Conservation (phyloP, 1,284 basidiomycete species). For the Naganishia sp. region DNA sequence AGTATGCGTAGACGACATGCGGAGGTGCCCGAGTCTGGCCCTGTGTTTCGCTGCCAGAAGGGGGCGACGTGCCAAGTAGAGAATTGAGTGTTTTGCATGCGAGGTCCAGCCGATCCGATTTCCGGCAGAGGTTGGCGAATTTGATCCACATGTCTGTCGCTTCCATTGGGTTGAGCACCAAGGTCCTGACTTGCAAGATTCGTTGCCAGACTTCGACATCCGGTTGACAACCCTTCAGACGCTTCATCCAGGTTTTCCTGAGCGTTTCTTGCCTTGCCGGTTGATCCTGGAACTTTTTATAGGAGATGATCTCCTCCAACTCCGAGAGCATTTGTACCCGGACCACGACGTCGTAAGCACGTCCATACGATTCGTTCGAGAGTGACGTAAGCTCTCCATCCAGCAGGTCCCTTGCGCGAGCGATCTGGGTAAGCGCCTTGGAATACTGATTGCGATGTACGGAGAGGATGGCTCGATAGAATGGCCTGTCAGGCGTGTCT, state of each 20-base stretch:
- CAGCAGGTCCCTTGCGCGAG: constrained; percentile 88
- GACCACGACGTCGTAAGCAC: constrained; percentile 95
- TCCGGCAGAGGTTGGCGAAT: constrained; percentile 83
- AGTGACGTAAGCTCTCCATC: constrained; percentile 91
- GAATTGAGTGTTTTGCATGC: constrained; percentile 98
- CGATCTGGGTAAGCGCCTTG: constrained; percentile 86
- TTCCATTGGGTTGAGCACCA: constrained; percentile 90
- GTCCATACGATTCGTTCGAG: constrained; percentile 92
- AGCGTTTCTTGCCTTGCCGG: constrained; percentile 84
- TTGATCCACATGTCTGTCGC: constrained; percentile 98
- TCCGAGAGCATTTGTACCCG: constrained; percentile 98
- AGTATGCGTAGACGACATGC: constrained; percentile 93
- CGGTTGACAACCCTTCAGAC: constrained; percentile 94
- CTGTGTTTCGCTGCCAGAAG: constrained; percentile 27
- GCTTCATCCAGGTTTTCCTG: constrained; percentile 91
- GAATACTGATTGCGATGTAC: constrained; percentile 96
- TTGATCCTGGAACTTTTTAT: constrained; percentile 92
- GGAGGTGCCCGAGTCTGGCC: constrained; percentile 78
- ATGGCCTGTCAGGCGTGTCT: constrained; percentile 91
- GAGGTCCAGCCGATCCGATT: constrained; percentile 79
- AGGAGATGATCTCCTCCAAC: constrained; percentile 94
- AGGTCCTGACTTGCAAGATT: constrained; percentile 90
- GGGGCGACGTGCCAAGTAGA: constrained; percentile 64
- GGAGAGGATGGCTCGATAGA: constrained; percentile 92
- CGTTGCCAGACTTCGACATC: constrained; percentile 99